Percentiles rank a stretch among this genome's conserved stretches.
phyloP scores from a whole-genome alignment of 441 rosid species.

The Jatropha podagrica region DNA sequence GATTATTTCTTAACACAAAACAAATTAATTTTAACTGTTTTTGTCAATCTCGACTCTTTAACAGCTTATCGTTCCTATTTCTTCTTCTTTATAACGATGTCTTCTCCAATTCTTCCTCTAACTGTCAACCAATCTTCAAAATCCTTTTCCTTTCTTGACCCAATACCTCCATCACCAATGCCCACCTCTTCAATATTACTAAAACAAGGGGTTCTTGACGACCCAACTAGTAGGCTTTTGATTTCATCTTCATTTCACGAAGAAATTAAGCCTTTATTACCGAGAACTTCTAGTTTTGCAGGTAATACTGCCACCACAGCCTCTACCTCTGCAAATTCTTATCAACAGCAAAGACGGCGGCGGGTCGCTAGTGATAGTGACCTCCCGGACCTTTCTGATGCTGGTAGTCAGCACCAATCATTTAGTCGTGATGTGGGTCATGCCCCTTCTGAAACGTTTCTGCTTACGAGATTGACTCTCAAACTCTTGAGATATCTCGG shows the following conservation, averaged over 20 bases:
- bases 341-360: slow-evolving; percentile 58
- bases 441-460: slow-evolving; percentile 64
- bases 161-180: not conserved
- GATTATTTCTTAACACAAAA: not conserved
- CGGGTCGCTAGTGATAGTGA: slow-evolving; percentile 58
- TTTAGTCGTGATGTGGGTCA: slow-evolving; percentile 49
- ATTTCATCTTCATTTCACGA: slow-evolving; percentile 46
- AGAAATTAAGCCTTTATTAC: slow-evolving; percentile 46
- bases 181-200: not conserved
- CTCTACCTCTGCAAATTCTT: slow-evolving; percentile 6
- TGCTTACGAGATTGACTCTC: slow-evolving; percentile 62
- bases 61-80: not conserved
- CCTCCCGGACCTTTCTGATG: slow-evolving; percentile 40
- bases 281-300: slow-evolving; percentile 50
- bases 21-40: not conserved
- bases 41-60: not conserved
- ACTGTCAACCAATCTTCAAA: slow-evolving; percentile 7
- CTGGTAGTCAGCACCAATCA: slow-evolving; percentile 36
- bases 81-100: slow-evolving; percentile 10
- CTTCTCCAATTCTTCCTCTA: slow-evolving; percentile 22
- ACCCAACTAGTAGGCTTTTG: slow-evolving; percentile 43
- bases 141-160: slow-evolving; percentile 6
- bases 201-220: slow-evolving; percentile 30
- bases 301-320: slow-evolving; percentile 23
- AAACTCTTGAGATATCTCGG: slow-evolving; percentile 72